Percentiles rank a stretch among this genome's conserved stretches.
Evolutionary conservation across 805 yeast species (phyloP).

Genomic region (Nakazawaea ambrosiae): DNA sequence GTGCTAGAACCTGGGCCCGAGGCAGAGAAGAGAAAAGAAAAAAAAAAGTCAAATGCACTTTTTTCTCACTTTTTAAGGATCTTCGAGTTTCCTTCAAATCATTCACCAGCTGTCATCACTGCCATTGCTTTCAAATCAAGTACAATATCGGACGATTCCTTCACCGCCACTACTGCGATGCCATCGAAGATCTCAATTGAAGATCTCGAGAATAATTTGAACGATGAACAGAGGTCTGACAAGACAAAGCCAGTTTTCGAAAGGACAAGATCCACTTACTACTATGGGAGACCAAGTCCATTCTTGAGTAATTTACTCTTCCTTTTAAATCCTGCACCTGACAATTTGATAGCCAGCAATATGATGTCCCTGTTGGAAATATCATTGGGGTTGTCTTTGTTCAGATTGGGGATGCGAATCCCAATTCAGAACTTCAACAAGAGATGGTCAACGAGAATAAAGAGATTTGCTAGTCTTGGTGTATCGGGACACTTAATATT

Average conservation of each 20-base stretch:
- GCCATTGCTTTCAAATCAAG: too few species aligned
- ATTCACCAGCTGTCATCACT: too few species aligned
- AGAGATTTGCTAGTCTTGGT: conserved; percentile 9
- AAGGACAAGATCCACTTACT: not conserved
- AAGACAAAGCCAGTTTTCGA: not conserved
- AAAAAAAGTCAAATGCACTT: too few species aligned
- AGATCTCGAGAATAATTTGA: too few species aligned
- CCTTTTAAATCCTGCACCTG: conserved; percentile 23
- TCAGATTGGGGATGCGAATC: conserved; percentile 11
- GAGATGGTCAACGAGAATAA: conserved; percentile 2
- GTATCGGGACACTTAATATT: conserved; percentile 12
- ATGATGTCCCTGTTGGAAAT: conserved; percentile 21
- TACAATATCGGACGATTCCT: too few species aligned
- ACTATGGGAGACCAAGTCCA: conserved; percentile 8
- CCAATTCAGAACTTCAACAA: conserved; percentile 4
- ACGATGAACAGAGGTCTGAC: too few species aligned
- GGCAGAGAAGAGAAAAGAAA: too few species aligned
- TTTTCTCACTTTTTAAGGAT: too few species aligned
- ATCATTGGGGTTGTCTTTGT: conserved; percentile 15
- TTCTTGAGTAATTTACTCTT: conserved; percentile 6
- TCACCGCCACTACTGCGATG: too few species aligned
- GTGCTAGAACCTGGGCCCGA: too few species aligned
- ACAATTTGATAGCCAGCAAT: conserved; percentile 20
- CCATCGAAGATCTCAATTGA: too few species aligned
- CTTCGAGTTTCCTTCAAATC: too few species aligned